Evolutionary conservation across 495 filamentous ascomycete species (phyloP).

Genomic region (Aspergillus indologenus): DNA sequence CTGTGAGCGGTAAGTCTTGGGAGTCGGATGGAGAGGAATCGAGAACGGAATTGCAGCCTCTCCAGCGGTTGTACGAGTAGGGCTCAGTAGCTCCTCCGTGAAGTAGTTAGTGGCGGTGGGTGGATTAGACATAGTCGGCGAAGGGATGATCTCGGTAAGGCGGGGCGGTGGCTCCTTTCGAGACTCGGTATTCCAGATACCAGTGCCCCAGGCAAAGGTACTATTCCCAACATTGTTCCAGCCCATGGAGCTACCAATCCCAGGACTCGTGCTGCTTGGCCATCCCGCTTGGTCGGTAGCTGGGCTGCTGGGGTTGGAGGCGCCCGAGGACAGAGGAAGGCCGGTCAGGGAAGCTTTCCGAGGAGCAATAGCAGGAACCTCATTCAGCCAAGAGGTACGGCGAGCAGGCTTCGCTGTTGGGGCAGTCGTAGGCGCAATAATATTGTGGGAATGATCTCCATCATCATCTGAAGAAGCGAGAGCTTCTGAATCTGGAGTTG

Average conservation of each 20-base stretch:
- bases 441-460: conserved; percentile 47
- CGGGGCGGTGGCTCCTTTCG: conserved; percentile 73
- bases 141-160: conserved; percentile 71
- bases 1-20: conserved; percentile 90
- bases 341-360: conserved; percentile 50
- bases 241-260: conserved; percentile 50
- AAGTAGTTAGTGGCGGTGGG: conserved; percentile 39
- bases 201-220: conserved; percentile 70
- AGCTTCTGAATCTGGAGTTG: conserved; percentile 90
- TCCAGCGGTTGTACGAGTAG: conserved; percentile 51
- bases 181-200: conserved; percentile 72
- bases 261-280: conserved; percentile 49
- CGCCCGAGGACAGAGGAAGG: conserved; percentile 66
- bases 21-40: conserved; percentile 86
- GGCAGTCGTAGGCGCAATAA: conserved; percentile 33
- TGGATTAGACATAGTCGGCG: conserved; percentile 66
- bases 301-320: conserved; percentile 72
- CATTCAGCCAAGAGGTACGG: conserved; percentile 55
- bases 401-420: conserved; percentile 42
- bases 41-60: conserved; percentile 75
- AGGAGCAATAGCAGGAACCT: conserved; percentile 42
- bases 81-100: conserved; percentile 52
- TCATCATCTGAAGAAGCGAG: conserved; percentile 93
- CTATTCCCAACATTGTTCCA: conserved; percentile 55
- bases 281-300: conserved; percentile 68